Evolutionary conservation across 768 basidiomycete genomes (phyloP).

Genomic region (Boletus pseudopeckii): DNA sequence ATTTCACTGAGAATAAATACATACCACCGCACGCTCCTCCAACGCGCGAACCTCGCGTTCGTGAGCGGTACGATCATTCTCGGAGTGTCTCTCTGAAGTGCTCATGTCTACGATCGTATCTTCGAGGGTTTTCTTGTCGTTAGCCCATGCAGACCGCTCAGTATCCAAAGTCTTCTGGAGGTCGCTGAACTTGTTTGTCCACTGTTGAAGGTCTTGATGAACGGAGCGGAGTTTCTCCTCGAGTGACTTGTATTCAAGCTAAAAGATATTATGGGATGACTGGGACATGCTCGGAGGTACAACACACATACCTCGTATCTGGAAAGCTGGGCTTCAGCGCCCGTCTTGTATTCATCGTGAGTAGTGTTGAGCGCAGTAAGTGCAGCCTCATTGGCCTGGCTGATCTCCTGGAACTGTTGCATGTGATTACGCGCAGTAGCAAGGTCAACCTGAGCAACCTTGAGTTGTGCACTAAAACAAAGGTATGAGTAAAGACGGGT

Average conservation of each 20-base stretch:
- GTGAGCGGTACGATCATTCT: conserved; percentile 58
- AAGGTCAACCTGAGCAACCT: conserved; percentile 75
- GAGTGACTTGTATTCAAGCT: conserved; percentile 65
- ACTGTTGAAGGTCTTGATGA: conserved; percentile 51
- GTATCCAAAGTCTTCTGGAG: conserved; percentile 63
- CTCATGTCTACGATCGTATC: conserved; percentile 80
- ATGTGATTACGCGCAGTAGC: conserved; percentile 66
- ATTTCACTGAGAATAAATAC: conserved; percentile 2
- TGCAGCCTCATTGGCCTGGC: conserved; percentile 76
- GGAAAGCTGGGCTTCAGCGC: conserved; percentile 66
- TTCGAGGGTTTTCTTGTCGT: conserved; percentile 79
- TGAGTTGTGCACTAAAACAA: conserved; percentile 59
- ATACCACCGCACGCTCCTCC: conserved; percentile 67
- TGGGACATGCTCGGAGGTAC: no score
- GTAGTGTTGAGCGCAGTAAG: conserved; percentile 65
- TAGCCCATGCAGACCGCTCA: conserved; percentile 67
- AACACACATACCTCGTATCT: conserved; percentile 55
- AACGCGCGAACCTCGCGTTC: conserved; percentile 64
- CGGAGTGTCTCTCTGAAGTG: conserved; percentile 65
- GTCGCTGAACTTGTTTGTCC: conserved; percentile 50
- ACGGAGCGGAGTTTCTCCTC: conserved; percentile 56
- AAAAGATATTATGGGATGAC: neutral
- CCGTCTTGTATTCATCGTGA: conserved; percentile 75
- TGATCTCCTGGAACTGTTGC: conserved; percentile 84
- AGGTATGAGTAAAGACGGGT: neutral